phyloP scores from a whole-genome alignment of 1,284 basidiomycete species.

The Cutaneotrichosporon spelunceum region DNA sequence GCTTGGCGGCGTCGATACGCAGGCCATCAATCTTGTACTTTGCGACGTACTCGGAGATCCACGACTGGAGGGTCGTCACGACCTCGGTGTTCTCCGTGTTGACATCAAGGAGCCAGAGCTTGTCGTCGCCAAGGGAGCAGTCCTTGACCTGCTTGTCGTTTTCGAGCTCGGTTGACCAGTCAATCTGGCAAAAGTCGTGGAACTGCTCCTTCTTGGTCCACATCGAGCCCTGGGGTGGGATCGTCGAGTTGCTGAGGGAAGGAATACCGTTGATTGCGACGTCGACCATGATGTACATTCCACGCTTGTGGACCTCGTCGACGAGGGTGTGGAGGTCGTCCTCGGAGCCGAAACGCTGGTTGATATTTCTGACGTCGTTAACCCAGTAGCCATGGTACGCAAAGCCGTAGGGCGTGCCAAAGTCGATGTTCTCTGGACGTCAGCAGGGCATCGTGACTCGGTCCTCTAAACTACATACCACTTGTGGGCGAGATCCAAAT shows the following conservation, averaged over 20 bases:
- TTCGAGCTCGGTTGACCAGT: constrained; percentile 52
- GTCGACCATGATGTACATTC: constrained; percentile 77
- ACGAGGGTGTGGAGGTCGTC: constrained; percentile 67
- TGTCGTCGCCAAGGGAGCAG: constrained; percentile 71
- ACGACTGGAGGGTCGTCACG: constrained; percentile 58
- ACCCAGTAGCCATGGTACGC: constrained; percentile 53
- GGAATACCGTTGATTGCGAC: constrained; percentile 73
- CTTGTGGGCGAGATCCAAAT: constrained; percentile 54
- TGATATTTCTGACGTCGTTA: constrained; percentile 62
- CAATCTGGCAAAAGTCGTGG: constrained; percentile 64
- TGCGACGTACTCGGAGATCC: constrained; percentile 62
- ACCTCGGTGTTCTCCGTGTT: constrained; percentile 66
- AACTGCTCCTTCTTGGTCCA: constrained; percentile 53
- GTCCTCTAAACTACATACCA: constrained; percentile 20
- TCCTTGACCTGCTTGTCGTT: constrained; percentile 65
- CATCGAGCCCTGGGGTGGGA: constrained; percentile 31
- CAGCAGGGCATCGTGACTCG: background rate
- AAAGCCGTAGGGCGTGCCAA: constrained; percentile 59
- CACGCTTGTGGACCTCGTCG: constrained; percentile 62
- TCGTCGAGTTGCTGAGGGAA: constrained; percentile 42
- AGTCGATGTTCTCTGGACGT: constrained; percentile 61
- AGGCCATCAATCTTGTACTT: constrained; percentile 63
- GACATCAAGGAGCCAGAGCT: constrained; percentile 66
- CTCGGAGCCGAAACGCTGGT: constrained; percentile 64
- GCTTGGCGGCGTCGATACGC: constrained; percentile 76